Percentiles rank a stretch among this genome's conserved stretches.
phyloP scores from a whole-genome alignment of 345 rosid genomes.

The Camelina neglecta region DNA sequence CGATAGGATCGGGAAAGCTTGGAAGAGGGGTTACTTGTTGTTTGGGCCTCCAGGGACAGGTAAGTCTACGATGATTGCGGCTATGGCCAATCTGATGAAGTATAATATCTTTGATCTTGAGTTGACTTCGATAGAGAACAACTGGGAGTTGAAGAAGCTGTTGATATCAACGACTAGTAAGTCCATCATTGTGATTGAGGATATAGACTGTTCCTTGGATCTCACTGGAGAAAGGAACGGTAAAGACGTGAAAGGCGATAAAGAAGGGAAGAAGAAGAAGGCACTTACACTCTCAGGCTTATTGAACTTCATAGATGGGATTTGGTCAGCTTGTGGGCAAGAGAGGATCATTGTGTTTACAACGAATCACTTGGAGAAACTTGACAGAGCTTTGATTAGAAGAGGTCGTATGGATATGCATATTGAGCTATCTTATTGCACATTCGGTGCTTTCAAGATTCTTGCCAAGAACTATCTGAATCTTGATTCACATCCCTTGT shows the following conservation, averaged over 20 bases:
- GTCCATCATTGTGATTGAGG: conserved; percentile 53
- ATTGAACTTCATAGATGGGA: conserved; percentile 54
- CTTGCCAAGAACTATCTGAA: conserved; percentile 51
- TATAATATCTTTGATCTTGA: conserved; percentile 52
- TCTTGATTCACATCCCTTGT: conserved; percentile 45
- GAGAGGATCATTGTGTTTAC: conserved; percentile 51
- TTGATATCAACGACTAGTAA: conserved; percentile 44
- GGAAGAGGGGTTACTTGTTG: conserved; percentile 56
- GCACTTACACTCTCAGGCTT: conserved; percentile 53
- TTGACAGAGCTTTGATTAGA: conserved; percentile 55
- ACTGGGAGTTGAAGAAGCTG: conserved; percentile 48
- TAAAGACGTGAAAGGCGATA: conserved; percentile 17
- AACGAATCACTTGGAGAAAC: conserved; percentile 48
- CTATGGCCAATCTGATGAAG: conserved; percentile 51
- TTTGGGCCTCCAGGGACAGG: conserved; percentile 55
- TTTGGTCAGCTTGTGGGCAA: conserved; percentile 54
- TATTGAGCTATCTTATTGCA: conserved; percentile 52
- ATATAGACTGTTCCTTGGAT: conserved; percentile 53
- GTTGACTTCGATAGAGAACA: conserved; percentile 42
- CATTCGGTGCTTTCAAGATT: conserved; percentile 51
- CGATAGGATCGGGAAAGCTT: conserved; percentile 48
- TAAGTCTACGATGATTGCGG: conserved; percentile 52
- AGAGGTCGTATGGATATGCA: conserved; percentile 56
- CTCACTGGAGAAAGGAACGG: conserved; percentile 46
- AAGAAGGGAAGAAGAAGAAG: background rate